A percentile compares a stretch with the other conserved stretches of the same genome.
Conservation (phyloP, 495 filamentous ascomycete species). For the Trichocladium uniseriatum region DNA sequence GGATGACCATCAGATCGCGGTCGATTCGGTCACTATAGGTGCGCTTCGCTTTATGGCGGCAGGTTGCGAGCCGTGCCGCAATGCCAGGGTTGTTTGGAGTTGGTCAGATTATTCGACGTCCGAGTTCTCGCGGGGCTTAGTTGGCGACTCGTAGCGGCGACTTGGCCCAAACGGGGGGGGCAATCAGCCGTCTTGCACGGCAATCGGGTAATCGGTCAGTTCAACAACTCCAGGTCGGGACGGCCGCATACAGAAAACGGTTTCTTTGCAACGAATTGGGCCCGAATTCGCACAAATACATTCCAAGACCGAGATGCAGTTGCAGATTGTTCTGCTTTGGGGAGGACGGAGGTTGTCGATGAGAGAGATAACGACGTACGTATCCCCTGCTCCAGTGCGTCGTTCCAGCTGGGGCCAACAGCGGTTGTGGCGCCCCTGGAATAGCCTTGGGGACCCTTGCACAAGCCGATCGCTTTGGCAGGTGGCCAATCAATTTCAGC, state of each 20-base stretch:
- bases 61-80: background rate
- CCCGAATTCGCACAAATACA: background rate
- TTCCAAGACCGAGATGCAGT: background rate
- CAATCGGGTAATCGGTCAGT: background rate
- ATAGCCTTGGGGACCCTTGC: background rate
- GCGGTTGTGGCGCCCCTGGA: constrained; percentile 1
- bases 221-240: background rate
- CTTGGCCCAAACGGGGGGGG: background rate
- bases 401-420: constrained; percentile 4
- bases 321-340: background rate
- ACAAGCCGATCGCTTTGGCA: background rate
- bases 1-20: constrained; percentile 26
- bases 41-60: background rate
- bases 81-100: background rate
- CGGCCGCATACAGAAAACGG: background rate
- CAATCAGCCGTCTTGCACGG: constrained; percentile 1
- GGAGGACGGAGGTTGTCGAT: background rate
- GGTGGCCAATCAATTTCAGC: constrained; percentile 11
- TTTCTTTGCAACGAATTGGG: background rate
- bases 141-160: background rate
- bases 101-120: background rate
- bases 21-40: background rate
- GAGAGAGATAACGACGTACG: background rate
- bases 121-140: background rate
- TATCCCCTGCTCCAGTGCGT: background rate